Conservation (phyloP, 352 stramenopile genomes). For the Globisporangium solare region DNA sequence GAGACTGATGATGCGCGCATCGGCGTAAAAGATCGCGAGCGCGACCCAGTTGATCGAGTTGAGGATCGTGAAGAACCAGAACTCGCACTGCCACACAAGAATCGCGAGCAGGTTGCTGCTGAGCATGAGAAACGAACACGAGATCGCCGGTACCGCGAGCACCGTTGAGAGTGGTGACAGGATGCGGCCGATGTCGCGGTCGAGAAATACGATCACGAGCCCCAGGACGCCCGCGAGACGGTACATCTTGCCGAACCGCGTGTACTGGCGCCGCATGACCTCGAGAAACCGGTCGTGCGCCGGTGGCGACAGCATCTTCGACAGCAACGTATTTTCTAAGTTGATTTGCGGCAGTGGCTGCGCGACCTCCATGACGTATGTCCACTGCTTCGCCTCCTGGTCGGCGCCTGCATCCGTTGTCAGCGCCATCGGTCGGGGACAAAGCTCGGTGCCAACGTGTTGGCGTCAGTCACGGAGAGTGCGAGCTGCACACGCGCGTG, state of each 20-base stretch:
- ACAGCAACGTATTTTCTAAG: not conserved
- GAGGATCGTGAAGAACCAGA: conserved; percentile 16
- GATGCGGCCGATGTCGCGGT: not conserved
- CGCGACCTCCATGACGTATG: conserved; percentile 6
- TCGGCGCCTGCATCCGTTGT: not conserved
- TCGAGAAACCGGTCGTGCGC: conserved; percentile 1
- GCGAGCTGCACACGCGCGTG: no score
- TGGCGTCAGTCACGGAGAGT: conserved; percentile 11
- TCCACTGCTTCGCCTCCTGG: not conserved
- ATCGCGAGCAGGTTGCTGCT: conserved; percentile 5
- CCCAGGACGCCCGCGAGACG: conserved; percentile 1
- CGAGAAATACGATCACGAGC: conserved; percentile 6
- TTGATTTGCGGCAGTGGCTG: conserved; percentile 6
- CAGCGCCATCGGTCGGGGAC: no score
- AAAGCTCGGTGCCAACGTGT: no score
- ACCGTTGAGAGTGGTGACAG: not conserved
- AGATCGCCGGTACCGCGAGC: conserved; percentile 1
- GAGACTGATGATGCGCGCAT: conserved; percentile 6
- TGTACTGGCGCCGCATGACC: conserved; percentile 8
- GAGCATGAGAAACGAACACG: conserved; percentile 6
- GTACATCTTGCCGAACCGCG: conserved; percentile 6
- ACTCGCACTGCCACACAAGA: conserved; percentile 9
- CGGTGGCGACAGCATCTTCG: not conserved
- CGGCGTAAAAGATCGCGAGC: conserved; percentile 8
- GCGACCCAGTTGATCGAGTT: conserved; percentile 11